Base-by-base conservation (phyloP, 1,284 basidiomycete genomes). In the Blastosporella zonata region DNA sequence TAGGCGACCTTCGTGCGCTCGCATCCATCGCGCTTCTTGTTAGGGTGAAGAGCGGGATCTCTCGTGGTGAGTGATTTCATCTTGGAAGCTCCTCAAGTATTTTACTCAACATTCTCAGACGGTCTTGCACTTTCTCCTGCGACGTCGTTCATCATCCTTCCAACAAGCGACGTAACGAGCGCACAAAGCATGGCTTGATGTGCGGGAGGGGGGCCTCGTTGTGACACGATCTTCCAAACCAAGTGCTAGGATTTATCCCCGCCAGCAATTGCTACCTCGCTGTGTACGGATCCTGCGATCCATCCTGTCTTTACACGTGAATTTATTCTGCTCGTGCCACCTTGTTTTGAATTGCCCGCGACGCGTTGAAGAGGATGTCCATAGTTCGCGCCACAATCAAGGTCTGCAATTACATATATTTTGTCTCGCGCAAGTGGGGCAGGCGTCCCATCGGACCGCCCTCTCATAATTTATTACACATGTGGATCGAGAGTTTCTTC, bases 11-110 rank as follows among this genome's bases (percentile, higher is more conserved):
- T 76, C 79, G 79, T 67, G 66, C 76, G 74, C 70, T 76, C 72
- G 81, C 75, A 65, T 80, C 71, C 81, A 82, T 83, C 81, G 79
- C 81, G 81, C 78, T 83, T 83, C 81, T 83, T 83, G 80, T 78
- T 72, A 70, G 76, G 78, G 66, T 78, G 77, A 64, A 64, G 69
- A 79, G 62, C 64, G 67, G 68, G 71, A 69, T 84, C 81, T 66
- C 67, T 66, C 65, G 61, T 73, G 79, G 80, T 72, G 59, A 54
- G 52, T 53, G 47, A 47, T 41, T 37, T 46, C 12, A 39, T n/a
- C 18, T 47, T 42, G 45, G 41, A 48, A 28, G 28, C 38, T 36
- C 10, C 27, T 43, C 46, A n/a, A n/a, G n/a, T n/a, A n/a, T n/a
- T n/a, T 55, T 44, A 46, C 47, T 33, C 34, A 33, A n/a, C 23